Conservation (phyloP, 495 filamentous ascomycete species). For the Bacidia gigantensis region DNA sequence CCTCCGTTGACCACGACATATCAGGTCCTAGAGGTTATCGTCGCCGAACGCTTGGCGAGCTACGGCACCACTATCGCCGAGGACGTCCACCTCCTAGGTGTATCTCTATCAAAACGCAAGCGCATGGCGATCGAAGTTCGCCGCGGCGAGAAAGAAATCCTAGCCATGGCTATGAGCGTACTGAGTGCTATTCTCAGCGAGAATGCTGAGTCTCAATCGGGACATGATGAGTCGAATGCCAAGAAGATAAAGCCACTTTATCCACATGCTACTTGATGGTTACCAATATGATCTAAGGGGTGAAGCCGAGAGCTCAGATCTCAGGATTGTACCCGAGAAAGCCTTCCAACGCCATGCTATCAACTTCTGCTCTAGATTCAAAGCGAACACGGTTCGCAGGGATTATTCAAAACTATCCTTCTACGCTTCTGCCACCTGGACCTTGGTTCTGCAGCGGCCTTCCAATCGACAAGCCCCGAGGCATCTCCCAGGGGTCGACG, state of each 20-base stretch:
- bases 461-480: too few relatives aligned
- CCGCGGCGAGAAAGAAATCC: slow-evolving; percentile 66
- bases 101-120: slow-evolving; percentile 26
- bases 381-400: background rate
- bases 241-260: background rate
- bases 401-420: background rate
- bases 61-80: slow-evolving; percentile 52
- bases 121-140: slow-evolving; percentile 66
- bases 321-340: background rate
- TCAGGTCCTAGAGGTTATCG: slow-evolving; percentile 8
- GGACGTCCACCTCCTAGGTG: slow-evolving; percentile 41
- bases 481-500: too few relatives aligned
- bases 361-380: background rate
- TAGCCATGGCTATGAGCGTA: slow-evolving; percentile 34
- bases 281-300: background rate
- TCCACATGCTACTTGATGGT: background rate
- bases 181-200: slow-evolving; percentile 1
- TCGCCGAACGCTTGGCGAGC: slow-evolving; percentile 26
- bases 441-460: too few relatives aligned
- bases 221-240: background rate
- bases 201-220: background rate
- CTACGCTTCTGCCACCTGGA: too few relatives aligned
- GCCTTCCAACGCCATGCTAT: background rate
- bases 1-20: background rate
- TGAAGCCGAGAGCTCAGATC: background rate